A percentile compares a stretch with the other conserved stretches of the same genome.
These are phyloP conservation scores for Pythium aristosporum DNA, from an alignment of 352 stramenopile species.

Conservation along the genomic window DNA sequence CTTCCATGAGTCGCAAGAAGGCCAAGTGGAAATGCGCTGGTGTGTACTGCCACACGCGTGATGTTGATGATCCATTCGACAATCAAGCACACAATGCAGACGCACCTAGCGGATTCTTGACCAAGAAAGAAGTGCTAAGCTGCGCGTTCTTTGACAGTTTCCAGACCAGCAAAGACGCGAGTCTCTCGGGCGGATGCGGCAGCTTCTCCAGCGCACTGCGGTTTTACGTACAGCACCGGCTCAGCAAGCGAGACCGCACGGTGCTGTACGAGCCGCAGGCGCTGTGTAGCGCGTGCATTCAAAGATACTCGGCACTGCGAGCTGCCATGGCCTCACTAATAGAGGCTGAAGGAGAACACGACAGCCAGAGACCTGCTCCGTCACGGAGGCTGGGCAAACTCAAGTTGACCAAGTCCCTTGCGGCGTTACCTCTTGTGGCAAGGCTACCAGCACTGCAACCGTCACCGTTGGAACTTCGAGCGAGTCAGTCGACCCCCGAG, in stretches of 20 bases:
- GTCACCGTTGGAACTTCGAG: not conserved
- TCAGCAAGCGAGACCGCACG: slow-evolving; percentile 47
- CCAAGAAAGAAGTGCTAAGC: slow-evolving; percentile 65
- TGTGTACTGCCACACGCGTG: slow-evolving; percentile 16
- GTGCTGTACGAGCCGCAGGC: slow-evolving; percentile 60
- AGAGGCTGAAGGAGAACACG: not conserved
- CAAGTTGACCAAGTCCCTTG: slow-evolving; percentile 4
- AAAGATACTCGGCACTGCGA: slow-evolving; percentile 43
- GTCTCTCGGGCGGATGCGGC: slow-evolving; percentile 39
- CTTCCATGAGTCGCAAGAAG: not conserved
- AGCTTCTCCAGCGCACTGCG: slow-evolving; percentile 39
- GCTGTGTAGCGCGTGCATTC: slow-evolving; percentile 46
- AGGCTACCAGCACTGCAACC: not conserved
- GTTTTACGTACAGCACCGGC: slow-evolving; percentile 58
- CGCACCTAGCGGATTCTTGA: slow-evolving; percentile 44
- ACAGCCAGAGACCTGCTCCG: not conserved
- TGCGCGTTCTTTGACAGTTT: slow-evolving; percentile 67
- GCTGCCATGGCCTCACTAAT: not conserved
- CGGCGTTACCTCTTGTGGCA: not conserved
- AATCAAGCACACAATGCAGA: not conserved
- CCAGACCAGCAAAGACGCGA: slow-evolving; percentile 38
- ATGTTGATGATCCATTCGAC: slow-evolving; percentile 3
- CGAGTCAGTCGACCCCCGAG: not conserved
- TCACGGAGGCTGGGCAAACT: not conserved
- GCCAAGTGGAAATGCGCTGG: slow-evolving; percentile 42